Conservation (phyloP, 495 filamentous ascomycete genomes). For the Lophium mytilinum region DNA sequence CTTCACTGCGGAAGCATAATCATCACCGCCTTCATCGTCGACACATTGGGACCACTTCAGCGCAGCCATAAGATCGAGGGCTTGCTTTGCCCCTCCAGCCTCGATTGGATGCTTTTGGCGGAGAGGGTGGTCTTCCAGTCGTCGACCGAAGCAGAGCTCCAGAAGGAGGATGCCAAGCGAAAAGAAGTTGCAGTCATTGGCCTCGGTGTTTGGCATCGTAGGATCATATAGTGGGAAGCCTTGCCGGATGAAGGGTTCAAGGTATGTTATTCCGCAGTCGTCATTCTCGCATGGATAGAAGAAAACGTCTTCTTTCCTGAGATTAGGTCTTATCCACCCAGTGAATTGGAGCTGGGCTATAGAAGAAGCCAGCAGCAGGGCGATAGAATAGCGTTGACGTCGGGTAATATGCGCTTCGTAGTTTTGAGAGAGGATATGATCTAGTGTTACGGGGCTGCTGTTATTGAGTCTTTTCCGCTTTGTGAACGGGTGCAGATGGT, state of each 20-base stretch:
- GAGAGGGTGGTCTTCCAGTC: constrained; percentile 11
- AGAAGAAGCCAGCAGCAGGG: constrained; percentile 8
- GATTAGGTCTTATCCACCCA: constrained; percentile 2
- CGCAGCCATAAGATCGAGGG: constrained; percentile 15
- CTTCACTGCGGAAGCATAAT: constrained; percentile 8
- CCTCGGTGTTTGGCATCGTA: neutral
- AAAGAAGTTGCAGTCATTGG: constrained; percentile 10
- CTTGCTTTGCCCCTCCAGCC: neutral
- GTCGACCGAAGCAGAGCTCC: constrained; percentile 17
- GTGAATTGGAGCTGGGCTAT: constrained; percentile 9
- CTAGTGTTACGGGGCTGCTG: neutral
- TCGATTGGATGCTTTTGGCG: constrained; percentile 2
- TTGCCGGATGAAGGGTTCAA: constrained; percentile 10
- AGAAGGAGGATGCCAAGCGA: constrained; percentile 21
- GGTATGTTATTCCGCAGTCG: neutral
- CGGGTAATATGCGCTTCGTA: constrained; percentile 1
- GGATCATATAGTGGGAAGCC: neutral
- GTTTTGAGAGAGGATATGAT: constrained; percentile 1
- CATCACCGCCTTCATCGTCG: constrained; percentile 7
- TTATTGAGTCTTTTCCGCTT: neutral
- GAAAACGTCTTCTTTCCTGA: constrained; percentile 4
- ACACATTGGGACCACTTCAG: constrained; percentile 5
- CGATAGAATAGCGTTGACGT: constrained; percentile 10
- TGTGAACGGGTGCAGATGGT: constrained; percentile 7
- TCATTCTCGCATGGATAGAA: constrained; percentile 2